These are phyloP conservation scores for Pseudogymnoascus sp. DNA, from an alignment of 2,329 filamentous ascomycete genomes.

Conservation along the genomic window DNA sequence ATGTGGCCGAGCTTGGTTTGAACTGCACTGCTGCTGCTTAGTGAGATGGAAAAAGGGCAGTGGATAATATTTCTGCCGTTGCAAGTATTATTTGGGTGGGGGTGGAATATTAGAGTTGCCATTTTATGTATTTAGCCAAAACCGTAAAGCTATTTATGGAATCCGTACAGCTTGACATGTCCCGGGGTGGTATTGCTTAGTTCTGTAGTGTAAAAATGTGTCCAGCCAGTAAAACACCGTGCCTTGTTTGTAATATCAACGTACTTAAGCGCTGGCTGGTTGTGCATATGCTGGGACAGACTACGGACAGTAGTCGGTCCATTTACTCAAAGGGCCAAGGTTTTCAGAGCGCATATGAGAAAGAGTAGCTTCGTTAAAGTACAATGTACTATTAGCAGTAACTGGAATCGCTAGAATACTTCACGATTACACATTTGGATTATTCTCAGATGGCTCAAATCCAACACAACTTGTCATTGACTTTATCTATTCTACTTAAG, in stretches of 20 bases:
- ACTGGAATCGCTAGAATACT: background rate
- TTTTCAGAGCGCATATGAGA: background rate
- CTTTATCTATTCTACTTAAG: background rate
- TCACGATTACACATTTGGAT: background rate
- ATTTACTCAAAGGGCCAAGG: background rate
- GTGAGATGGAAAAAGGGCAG: background rate
- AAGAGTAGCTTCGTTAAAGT: background rate
- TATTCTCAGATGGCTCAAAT: background rate
- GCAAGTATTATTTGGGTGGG: background rate
- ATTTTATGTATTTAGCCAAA: conserved; percentile 1
- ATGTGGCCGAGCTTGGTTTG: background rate
- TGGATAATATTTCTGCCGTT: background rate
- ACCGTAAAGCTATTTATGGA: background rate
- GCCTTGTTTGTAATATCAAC: background rate
- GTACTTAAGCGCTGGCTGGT: background rate
- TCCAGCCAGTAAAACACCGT: background rate
- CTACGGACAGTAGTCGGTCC: background rate
- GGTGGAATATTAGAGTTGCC: background rate
- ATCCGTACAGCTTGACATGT: background rate
- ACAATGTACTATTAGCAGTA: background rate
- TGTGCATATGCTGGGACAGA: background rate
- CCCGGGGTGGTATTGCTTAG: background rate
- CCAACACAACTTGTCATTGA: background rate
- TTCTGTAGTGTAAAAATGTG: background rate
- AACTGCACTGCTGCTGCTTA: background rate